Evolutionary conservation across 139 green algal species (phyloP).

Genomic region (Chlorella sp.): DNA sequence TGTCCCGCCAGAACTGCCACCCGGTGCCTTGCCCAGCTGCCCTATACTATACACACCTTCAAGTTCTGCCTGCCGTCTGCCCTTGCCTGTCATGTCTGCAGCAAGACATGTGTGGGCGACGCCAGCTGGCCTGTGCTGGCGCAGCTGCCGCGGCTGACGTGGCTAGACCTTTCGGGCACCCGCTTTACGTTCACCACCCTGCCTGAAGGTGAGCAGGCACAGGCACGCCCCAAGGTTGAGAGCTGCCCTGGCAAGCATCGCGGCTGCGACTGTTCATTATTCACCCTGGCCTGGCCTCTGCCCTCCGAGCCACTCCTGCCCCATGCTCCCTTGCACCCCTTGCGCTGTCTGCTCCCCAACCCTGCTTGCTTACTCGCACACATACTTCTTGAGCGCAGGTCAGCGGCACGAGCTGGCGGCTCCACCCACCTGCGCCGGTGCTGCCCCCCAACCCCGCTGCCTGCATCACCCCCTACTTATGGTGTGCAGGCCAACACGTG

Average conservation of each 20-base stretch:
- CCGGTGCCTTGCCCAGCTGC: not conserved
- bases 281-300: not conserved
- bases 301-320: not conserved
- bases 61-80: not conserved
- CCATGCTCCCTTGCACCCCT: not conserved
- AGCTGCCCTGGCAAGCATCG: too few relatives aligned
- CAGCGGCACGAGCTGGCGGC: too few relatives aligned
- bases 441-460: too few relatives aligned
- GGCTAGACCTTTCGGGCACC: not conserved
- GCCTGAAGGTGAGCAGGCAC: not conserved
- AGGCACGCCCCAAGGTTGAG: not conserved
- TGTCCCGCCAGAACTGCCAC: not conserved
- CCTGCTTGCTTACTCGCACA: not conserved
- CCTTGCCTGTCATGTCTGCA: not conserved
- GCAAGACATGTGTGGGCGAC: not conserved
- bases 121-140: not conserved
- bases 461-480: too few relatives aligned
- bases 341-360: not conserved
- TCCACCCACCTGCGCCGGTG: too few relatives aligned
- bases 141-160: constrained; percentile 18
- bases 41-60: too few relatives aligned
- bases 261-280: not conserved
- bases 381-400: not conserved
- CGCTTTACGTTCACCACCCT: not conserved
- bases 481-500: not conserved